Percentiles rank a stretch among this genome's conserved stretches.
These are phyloP conservation scores for Zoysia pacifica DNA, from an alignment of 176 grass and related monocot genomes.

Conservation along the genomic window DNA sequence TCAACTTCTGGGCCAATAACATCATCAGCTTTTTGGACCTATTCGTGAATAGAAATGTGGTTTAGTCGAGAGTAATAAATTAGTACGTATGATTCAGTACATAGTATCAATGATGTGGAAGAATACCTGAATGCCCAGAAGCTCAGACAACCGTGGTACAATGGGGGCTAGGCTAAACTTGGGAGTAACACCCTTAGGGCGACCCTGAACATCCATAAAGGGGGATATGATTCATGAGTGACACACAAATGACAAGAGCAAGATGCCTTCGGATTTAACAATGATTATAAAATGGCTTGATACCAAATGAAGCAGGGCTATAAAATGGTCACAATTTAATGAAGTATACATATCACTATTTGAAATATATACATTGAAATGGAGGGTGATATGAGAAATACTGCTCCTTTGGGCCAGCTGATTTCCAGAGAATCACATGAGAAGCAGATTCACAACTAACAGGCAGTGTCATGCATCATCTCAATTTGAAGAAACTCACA, in stretches of 20 bases:
- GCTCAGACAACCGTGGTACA: slow-evolving; percentile 65
- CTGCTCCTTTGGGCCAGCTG: not conserved
- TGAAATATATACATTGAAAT: not conserved
- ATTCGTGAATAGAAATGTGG: too few species aligned
- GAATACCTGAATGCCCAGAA: slow-evolving; percentile 61
- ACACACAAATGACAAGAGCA: not conserved
- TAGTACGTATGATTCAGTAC: not conserved
- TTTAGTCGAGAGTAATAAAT: not conserved
- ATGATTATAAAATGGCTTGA: not conserved
- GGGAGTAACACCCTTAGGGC: slow-evolving; percentile 64
- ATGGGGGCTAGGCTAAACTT: slow-evolving; percentile 69
- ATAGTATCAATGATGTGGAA: not conserved
- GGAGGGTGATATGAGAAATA: not conserved
- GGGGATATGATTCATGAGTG: not conserved
- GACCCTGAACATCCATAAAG: slow-evolving; percentile 19
- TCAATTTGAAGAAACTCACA: not conserved
- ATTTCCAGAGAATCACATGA: not conserved
- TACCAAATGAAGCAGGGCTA: not conserved
- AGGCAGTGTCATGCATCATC: not conserved
- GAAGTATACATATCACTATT: not conserved
- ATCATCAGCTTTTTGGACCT: too few species aligned
- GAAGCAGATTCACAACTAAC: not conserved
- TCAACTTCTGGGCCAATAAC: too few species aligned
- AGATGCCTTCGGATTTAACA: not conserved
- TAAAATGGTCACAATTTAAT: not conserved